Evolutionary conservation across 176 grass and related monocot genomes (phyloP), one percentile per base, ranked within the genome.

Genomic region (Oropetium thomaeum): DNA sequence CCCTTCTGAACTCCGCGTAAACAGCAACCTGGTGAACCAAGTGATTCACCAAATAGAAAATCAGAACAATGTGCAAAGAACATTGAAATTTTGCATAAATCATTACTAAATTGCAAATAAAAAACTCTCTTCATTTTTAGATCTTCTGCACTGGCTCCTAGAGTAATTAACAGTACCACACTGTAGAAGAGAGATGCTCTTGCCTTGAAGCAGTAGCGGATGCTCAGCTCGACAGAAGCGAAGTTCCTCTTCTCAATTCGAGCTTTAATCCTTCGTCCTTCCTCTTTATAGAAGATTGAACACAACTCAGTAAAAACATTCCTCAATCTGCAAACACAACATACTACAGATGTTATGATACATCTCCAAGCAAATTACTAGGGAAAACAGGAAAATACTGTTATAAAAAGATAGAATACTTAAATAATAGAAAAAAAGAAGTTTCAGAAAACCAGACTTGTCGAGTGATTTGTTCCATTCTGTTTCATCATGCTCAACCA

Each of bases 141-240:
- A 14, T 29, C 12, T 76, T 70, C 57, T 44, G 68, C 34, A 53
- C 47, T 49, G 27, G 35, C 38, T 74, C 33, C 41, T 31, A 73
- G 33, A 68, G 63, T 70, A 27, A 66, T 51, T 74, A 70, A 44
- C 53, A 78, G 25, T 22, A n/a, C 33, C 38, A 75, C 7, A 79
- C 43, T 79, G 35, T 19, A 82, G 23, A 67, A 79, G 58, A 66
- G 33, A 48, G 19, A 59, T 30, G 66, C 38, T 42, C 75, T 88
- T 84, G 77, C 96, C 87, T 99, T 95, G 58, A 88, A 99, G 70
- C 92, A 99, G 79, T 95, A 90, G 44, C 89, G 91, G 32, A 99
- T 89, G 80, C 88, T 95, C 68, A 99, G 79, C 64, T 95, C 96
- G 7, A 81, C 47, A 71, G 85, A 99, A 82, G 79, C 82, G 75